These are phyloP conservation scores for Sarcodon sp. DNA, from an alignment of 768 basidiomycete genomes.

Conservation along the genomic window DNA sequence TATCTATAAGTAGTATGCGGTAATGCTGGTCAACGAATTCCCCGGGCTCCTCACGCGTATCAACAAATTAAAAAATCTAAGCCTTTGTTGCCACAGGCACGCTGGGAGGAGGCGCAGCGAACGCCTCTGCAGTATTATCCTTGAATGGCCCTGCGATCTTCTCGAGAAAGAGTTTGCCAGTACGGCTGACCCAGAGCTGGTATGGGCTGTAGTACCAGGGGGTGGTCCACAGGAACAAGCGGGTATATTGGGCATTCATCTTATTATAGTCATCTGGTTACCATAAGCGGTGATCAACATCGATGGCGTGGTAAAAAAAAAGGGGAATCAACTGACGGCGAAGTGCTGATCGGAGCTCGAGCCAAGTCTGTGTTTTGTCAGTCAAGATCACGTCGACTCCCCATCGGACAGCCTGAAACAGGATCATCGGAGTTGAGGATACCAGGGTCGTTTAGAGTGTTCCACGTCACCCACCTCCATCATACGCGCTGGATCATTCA, in stretches of 20 bases:
- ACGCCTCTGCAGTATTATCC: no score
- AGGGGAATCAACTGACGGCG: conserved; percentile 26
- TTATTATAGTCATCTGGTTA: conserved; percentile 53
- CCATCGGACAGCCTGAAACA: conserved; percentile 57
- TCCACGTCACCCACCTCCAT: conserved; percentile 49
- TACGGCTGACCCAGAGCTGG: conserved; percentile 2
- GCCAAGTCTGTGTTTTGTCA: conserved; percentile 57
- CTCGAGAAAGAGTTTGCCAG: conserved; percentile 21
- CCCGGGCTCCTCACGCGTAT: no score
- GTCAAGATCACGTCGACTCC: conserved; percentile 69
- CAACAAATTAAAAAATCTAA: no score
- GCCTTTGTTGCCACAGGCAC: no score
- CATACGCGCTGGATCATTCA: conserved; percentile 80
- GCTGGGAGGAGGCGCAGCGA: no score
- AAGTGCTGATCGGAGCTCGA: conserved; percentile 47
- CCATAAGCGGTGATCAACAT: background rate
- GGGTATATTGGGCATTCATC: conserved; percentile 38
- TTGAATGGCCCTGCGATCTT: conserved; percentile 31
- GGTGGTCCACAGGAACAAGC: conserved; percentile 68
- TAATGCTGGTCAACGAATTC: no score
- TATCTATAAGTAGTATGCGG: no score
- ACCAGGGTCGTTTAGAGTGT: background rate
- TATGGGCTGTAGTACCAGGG: conserved; percentile 45
- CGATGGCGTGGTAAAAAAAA: background rate
- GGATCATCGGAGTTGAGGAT: background rate